A percentile compares a stretch with the other conserved stretches of the same genome.
Conservation (phyloP, 345 rosid genomes). For the Murraya koenigii region DNA sequence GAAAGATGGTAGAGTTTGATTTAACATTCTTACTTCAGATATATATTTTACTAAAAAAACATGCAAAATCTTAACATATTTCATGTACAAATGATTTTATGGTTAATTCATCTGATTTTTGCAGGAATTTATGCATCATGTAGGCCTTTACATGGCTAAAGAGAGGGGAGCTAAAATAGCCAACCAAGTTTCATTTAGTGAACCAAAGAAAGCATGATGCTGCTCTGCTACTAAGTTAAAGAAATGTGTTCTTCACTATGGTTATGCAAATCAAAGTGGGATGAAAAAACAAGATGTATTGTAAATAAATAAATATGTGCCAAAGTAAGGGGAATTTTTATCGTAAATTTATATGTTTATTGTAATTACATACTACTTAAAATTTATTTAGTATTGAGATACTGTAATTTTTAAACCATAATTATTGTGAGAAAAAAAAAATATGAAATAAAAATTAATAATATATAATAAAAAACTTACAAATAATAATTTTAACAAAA, state of each 20-base stretch:
- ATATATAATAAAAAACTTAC: fast-evolving
- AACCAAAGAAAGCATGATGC: slow-evolving; percentile 18
- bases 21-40: background rate
- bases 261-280: background rate
- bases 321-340: too few species aligned
- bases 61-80: too few species aligned
- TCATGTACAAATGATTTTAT: background rate
- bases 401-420: too few species aligned
- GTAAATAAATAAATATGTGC: background rate
- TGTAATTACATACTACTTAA: too few species aligned
- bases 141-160: slow-evolving; percentile 59
- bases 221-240: background rate
- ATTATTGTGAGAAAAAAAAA: too few species aligned
- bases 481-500: too few species aligned
- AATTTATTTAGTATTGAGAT: too few species aligned
- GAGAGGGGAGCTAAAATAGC: slow-evolving; percentile 55
- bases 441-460: too few species aligned
- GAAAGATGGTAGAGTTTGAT: too few species aligned
- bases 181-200: slow-evolving; percentile 28
- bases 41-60: too few species aligned
- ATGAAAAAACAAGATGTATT: too few species aligned
- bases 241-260: background rate
- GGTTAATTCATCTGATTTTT: background rate
- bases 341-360: too few species aligned
- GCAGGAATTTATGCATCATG: slow-evolving; percentile 56